A percentile compares a stretch with the other conserved stretches of the same genome.
Evolutionary conservation across 352 stramenopile species (phyloP).

Genomic region (Pythium chondricola): DNA sequence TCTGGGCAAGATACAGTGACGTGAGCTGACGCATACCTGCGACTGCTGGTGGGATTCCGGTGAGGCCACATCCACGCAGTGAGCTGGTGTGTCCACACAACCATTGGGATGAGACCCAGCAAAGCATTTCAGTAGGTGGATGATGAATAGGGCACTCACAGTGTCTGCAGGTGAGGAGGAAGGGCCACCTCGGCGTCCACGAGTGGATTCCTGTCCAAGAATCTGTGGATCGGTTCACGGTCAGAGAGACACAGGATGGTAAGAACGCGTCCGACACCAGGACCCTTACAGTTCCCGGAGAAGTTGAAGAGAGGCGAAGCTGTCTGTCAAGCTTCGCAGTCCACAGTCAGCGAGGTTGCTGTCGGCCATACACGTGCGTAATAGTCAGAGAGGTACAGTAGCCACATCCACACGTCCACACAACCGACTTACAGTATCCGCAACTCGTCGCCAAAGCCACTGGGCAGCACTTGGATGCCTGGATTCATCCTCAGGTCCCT

Average conservation of each 20-base stretch:
- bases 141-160: too few relatives aligned
- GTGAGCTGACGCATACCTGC: background rate
- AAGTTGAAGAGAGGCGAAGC: background rate
- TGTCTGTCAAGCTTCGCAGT: background rate
- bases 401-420: too few relatives aligned
- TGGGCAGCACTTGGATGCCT: background rate
- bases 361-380: background rate
- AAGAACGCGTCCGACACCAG: too few relatives aligned
- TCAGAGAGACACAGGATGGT: background rate
- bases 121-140: too few relatives aligned
- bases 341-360: background rate
- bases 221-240: too few relatives aligned
- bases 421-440: background rate
- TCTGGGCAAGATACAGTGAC: constrained; percentile 1
- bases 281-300: background rate
- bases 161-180: too few relatives aligned
- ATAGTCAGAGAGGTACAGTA: too few relatives aligned
- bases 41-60: background rate
- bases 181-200: too few relatives aligned
- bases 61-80: background rate
- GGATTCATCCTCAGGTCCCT: background rate
- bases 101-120: too few relatives aligned
- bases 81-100: constrained; percentile 1
- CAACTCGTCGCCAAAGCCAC: background rate
- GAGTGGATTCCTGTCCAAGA: background rate